phyloP scores from a whole-genome alignment of 352 stramenopile species.

The Globisporangium emineosum region DNA sequence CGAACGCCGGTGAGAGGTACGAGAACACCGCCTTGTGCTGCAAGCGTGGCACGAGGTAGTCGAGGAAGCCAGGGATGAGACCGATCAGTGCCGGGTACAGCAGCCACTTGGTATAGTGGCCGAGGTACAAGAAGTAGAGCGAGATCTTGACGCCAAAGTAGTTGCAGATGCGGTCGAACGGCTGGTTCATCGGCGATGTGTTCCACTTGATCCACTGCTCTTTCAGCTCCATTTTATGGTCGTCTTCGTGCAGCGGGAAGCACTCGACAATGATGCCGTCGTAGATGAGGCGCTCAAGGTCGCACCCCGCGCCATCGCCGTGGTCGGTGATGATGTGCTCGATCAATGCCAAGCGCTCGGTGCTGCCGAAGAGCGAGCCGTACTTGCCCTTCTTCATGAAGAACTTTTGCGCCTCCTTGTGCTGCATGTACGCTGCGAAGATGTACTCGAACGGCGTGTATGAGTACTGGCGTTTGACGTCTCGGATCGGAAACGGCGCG shows the following conservation, averaged over 20 bases:
- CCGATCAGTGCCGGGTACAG: constrained; percentile 92
- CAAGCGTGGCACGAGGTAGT: constrained; percentile 42
- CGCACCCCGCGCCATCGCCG: constrained; percentile 52
- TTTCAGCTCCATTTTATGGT: constrained; percentile 57
- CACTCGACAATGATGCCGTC: constrained; percentile 74
- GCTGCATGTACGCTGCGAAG: constrained; percentile 78
- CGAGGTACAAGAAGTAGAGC: constrained; percentile 97
- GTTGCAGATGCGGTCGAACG: constrained; percentile 75
- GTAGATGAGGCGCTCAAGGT: constrained; percentile 75
- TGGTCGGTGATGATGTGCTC: constrained; percentile 85
- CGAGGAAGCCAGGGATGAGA: constrained; percentile 83
- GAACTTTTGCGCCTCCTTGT: constrained; percentile 60
- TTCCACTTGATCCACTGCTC: constrained; percentile 71
- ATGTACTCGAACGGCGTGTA: constrained; percentile 86
- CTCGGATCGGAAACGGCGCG: constrained; percentile 75
- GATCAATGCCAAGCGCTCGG: constrained; percentile 75
- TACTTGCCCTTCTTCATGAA: constrained; percentile 59
- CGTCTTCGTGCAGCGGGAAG: constrained; percentile 74
- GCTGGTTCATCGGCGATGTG: constrained; percentile 70
- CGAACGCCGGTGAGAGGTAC: constrained; percentile 75
- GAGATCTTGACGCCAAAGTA: constrained; percentile 92
- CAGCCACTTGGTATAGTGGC: constrained; percentile 95
- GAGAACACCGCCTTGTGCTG: constrained; percentile 62
- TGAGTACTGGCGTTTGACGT: constrained; percentile 74
- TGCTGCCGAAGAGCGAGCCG: constrained; percentile 71